Evolutionary conservation across 805 yeast species (phyloP).

Genomic region (Barnettozyma populi): DNA sequence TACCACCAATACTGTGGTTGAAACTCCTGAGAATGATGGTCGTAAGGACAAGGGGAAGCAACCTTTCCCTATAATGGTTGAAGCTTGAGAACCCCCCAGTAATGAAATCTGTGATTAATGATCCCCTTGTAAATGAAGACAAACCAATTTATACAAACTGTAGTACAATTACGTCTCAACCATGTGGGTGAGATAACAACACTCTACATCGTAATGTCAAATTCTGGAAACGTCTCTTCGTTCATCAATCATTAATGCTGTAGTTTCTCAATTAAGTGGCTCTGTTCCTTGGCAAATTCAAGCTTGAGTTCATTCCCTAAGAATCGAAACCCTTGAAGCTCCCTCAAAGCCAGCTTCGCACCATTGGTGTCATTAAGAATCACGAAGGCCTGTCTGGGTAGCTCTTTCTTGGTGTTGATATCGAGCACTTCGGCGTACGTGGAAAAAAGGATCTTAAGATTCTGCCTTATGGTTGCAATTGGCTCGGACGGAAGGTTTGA

Average conservation of each 20-base stretch:
- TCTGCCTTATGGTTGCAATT: slow-evolving; percentile 39
- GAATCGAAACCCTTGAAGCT: slow-evolving; percentile 41
- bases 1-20: slow-evolving; percentile 70
- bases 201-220: too few species aligned
- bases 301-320: slow-evolving; percentile 49
- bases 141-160: background rate
- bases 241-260: background rate
- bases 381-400: slow-evolving; percentile 59
- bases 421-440: slow-evolving; percentile 62
- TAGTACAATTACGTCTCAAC: background rate
- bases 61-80: slow-evolving; percentile 26
- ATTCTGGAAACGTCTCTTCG: too few species aligned
- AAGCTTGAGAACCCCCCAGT: slow-evolving; percentile 13
- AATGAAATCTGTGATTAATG: slow-evolving; percentile 1
- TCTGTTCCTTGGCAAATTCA: slow-evolving; percentile 35
- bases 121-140: background rate
- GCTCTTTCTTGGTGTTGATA: slow-evolving; percentile 39
- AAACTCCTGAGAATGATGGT: slow-evolving; percentile 43
- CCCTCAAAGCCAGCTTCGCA: slow-evolving; percentile 46
- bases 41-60: slow-evolving; percentile 34
- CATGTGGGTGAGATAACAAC: too few species aligned
- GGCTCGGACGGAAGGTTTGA: slow-evolving; percentile 21
- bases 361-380: slow-evolving; percentile 42
- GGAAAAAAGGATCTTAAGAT: slow-evolving; percentile 52
- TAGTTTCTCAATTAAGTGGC: slow-evolving; percentile 15